Evolutionary conservation across 257 asterid species (phyloP).

Genomic region (Solanum corneliomulleri): DNA sequence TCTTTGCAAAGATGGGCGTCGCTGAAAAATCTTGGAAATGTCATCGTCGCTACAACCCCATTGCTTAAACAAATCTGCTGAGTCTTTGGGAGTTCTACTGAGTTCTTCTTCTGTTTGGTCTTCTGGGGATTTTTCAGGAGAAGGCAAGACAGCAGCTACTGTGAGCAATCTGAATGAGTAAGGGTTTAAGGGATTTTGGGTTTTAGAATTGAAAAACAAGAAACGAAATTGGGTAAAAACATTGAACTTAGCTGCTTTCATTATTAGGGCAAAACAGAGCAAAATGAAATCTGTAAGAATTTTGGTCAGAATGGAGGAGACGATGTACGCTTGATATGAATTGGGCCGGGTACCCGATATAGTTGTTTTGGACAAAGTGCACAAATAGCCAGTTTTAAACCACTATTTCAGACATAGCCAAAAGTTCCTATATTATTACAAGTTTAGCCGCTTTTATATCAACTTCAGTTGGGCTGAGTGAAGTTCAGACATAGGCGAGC

Average conservation of each 20-base stretch:
- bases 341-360: not conserved
- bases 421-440: not conserved
- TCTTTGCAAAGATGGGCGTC: conserved; percentile 47
- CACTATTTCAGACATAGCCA: not conserved
- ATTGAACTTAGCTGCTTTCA: conserved; percentile 9
- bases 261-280: not conserved
- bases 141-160: conserved; percentile 16
- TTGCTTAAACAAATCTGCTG: conserved; percentile 32
- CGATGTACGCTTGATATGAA: not conserved
- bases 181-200: conserved; percentile 1
- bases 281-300: not conserved
- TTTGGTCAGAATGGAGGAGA: not conserved
- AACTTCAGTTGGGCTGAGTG: not conserved
- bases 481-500: not conserved
- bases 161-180: conserved; percentile 7
- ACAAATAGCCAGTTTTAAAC: not conserved
- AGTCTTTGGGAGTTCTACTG: conserved; percentile 11
- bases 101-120: conserved; percentile 3
- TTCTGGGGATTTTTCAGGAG: conserved; percentile 10
- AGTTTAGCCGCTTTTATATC: not conserved
- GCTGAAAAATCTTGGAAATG: conserved; percentile 39
- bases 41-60: conserved; percentile 66
- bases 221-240: not conserved
- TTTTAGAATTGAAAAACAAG: conserved; percentile 1
- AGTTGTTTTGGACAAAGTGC: not conserved